Evolutionary conservation across 495 filamentous ascomycete genomes (phyloP), one percentile per base, ranked within the genome.

Genomic region (Astrothelium macrocarpum): DNA sequence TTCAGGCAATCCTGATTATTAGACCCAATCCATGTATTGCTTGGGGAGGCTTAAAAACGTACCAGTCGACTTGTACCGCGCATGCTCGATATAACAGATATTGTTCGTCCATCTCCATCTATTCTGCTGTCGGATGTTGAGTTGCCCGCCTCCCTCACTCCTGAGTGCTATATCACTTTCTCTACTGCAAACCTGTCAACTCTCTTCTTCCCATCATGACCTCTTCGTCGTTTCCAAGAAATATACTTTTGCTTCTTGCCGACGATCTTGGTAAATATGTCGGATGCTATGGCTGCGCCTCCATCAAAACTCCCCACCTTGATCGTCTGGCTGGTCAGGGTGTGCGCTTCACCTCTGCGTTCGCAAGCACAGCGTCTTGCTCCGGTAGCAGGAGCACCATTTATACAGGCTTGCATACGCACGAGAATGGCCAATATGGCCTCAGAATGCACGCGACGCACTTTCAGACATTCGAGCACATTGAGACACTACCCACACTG

Each of bases 381-480:
- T 78, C 75, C 59, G 75, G 72, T 0, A 78, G 74, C 63, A 69
- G 78, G 16, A 75, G 75, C 2, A 74, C 74, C 25, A 76, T 80
- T 31, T 79, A 79, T 63, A 79, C 76, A 0, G 78, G 78, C 7
- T 67, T 79, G 2, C 78, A 79, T 64, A 79, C 77, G 0, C 78
- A 80, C 61, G 65, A 79, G 62, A 79, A 75, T 56, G 78, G 78
- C 0, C 77, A 79, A 61, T 80, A 80, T 62, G 78, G 78, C 0
- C 70, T 79, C 1, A 56, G 66, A 1, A 46, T 59, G 14, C 26
- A 58, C 23, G 31, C 59, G 12, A 72, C 75, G 59, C 75, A 78
- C 64, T 80, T 81, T 63, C 66, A 69, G 32, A 80, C 77, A 2
- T 77, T 73, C 59, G 71, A 77, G 25, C 70, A 79, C 60, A 71